These are phyloP conservation scores for Phytophthora idaei DNA, from an alignment of 352 stramenopile genomes.

Conservation along the genomic window DNA sequence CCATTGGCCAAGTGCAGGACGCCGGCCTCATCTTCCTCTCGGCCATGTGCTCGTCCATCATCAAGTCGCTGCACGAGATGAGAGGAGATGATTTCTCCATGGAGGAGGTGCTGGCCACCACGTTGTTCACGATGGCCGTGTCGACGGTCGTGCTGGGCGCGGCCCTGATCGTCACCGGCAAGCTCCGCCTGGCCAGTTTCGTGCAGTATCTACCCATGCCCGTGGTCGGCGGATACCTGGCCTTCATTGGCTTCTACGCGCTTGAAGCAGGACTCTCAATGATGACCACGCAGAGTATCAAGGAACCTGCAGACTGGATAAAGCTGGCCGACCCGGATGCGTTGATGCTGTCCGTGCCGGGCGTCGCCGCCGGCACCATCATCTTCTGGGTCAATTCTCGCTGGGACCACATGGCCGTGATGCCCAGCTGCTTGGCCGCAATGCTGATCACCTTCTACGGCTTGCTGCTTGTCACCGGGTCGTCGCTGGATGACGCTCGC, in stretches of 20 bases:
- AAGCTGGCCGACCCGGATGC: constrained; percentile 76
- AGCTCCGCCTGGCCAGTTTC: constrained; percentile 94
- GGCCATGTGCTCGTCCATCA: constrained; percentile 93
- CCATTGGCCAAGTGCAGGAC: constrained; percentile 98
- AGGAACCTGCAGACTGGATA: constrained; percentile 85
- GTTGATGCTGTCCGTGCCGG: constrained; percentile 87
- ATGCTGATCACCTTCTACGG: constrained; percentile 86
- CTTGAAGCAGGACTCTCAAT: constrained; percentile 82
- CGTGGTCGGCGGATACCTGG: constrained; percentile 98
- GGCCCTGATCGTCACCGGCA: constrained; percentile 94
- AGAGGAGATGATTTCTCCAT: constrained; percentile 70
- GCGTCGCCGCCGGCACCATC: constrained; percentile 77
- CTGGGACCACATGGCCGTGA: constrained; percentile 79
- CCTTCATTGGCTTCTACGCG: constrained; percentile 96
- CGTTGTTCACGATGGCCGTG: constrained; percentile 92
- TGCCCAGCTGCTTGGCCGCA: constrained; percentile 91
- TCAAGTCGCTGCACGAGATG: constrained; percentile 71
- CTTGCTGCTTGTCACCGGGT: constrained; percentile 75
- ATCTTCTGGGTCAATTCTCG: constrained; percentile 89
- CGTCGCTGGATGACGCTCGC: constrained; percentile 89
- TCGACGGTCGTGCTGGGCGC: constrained; percentile 93
- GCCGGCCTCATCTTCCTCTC: constrained; percentile 99
- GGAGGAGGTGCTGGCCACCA: constrained; percentile 91
- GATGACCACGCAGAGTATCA: constrained; percentile 92
- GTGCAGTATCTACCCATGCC: constrained; percentile 98